Percentiles rank a stretch among this genome's conserved stretches.
phyloP scores from a whole-genome alignment of 352 stramenopile species.

The Phytophthora pistaciae region DNA sequence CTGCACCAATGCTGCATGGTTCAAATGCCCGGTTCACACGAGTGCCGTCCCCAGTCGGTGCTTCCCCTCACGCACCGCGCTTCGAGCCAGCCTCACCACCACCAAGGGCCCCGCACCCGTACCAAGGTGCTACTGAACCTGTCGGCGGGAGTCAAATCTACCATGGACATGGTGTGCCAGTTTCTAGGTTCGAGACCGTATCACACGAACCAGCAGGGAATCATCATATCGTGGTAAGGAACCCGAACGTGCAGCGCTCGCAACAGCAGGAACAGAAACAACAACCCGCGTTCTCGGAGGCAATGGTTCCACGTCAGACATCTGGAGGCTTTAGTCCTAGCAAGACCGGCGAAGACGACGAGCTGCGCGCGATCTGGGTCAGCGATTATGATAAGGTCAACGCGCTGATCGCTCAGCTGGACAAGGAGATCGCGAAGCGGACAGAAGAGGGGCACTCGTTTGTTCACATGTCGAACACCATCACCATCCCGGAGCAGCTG shows the following conservation, averaged over 20 bases:
- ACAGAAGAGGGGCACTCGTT: constrained; percentile 43
- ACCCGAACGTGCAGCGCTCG: constrained; percentile 20
- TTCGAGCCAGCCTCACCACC: constrained; percentile 23
- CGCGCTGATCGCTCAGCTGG: constrained; percentile 37
- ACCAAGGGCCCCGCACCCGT: constrained; percentile 3
- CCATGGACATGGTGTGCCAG: constrained; percentile 9
- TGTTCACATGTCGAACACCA: constrained; percentile 54
- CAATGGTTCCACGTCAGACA: constrained; percentile 28
- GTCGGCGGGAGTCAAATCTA: constrained; percentile 21
- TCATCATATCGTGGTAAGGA: constrained; percentile 33
- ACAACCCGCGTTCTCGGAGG: constrained; percentile 16
- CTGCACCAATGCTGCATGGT: constrained; percentile 18
- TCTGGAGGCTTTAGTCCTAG: constrained; percentile 17
- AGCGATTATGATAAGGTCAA: constrained; percentile 52
- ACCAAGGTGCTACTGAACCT: constrained; percentile 7
- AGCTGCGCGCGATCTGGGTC: constrained; percentile 45
- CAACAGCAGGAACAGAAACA: constrained; percentile 20
- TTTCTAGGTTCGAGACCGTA: constrained; percentile 35
- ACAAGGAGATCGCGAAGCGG: constrained; percentile 33
- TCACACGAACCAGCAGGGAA: constrained; percentile 28
- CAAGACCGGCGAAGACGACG: constrained; percentile 38
- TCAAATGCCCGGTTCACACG: constrained; percentile 12
- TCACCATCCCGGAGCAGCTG: constrained; percentile 53
- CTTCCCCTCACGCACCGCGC: constrained; percentile 9
- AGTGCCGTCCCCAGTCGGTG: constrained; percentile 24